Evolutionary conservation across 345 rosid genomes (phyloP), one percentile per base, ranked within the genome.

Genomic region (Tarenaya hassleriana): DNA sequence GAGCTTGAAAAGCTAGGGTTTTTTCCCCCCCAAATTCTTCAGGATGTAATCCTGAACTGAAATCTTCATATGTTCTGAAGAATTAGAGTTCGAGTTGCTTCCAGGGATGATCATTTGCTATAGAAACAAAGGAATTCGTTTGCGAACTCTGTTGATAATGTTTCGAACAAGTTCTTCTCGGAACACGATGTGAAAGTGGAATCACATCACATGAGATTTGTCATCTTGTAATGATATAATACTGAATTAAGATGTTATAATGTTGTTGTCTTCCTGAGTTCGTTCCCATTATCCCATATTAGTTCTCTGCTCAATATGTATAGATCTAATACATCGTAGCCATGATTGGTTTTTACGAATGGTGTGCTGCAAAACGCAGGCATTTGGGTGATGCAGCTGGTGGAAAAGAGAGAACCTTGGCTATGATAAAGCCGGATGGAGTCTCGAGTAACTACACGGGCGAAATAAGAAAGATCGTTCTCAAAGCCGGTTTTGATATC

Each of bases 351-450:
- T 52, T 29, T 12, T 52, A 38, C 7, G 46, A 41, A 13, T 59
- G 46, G 41, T 60, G 44, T 34, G 45, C 3, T 43, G 50, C 52
- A 38, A 16, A 31, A 56, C 54, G 45, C 56, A 75, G 86, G 68
- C 66, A 65, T 69, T 69, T 69, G 15, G 66, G 78, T 12, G 35
- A 56, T 29, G 81, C 57, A 47, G 60, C 40, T 52, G 16, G 34
- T 19, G 71, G 52, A 33, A 49, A 51, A 58, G 90, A 80, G 70
- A 78, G 68, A 57, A 90, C 94, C 14, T 27, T 90, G 45, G 95
- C 77, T 31, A 79, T 90, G 57, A 69, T 90, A 61, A 86, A 90
- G 71, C 94, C 94, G 10, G 97, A 90, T 57, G 95, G 97, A 43
- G 44, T 86, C 54, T 52, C 60, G 0, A 80, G 95, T 52, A 80